Evolutionary conservation across 306 rosid genomes (phyloP).

Genomic region (Styphnolobium japonicum): DNA sequence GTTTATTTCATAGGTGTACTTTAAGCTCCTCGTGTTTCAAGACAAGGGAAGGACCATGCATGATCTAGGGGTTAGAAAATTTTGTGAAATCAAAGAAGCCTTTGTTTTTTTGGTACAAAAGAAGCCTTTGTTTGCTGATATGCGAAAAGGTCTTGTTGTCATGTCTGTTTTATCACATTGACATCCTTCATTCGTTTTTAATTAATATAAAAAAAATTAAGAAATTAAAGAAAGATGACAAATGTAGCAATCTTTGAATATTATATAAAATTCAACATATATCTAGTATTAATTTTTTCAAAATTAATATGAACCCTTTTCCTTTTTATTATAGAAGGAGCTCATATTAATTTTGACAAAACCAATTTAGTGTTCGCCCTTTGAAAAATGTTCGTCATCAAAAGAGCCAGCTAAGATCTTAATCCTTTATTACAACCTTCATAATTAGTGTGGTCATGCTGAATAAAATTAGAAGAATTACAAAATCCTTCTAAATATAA

Average conservation of each 20-base stretch:
- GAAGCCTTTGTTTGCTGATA: background rate
- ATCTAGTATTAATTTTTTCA: no score
- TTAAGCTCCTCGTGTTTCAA: background rate
- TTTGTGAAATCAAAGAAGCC: background rate
- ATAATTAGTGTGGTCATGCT: background rate
- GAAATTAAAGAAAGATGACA: background rate
- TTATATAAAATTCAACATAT: background rate
- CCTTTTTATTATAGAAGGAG: background rate
- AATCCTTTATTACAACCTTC: no score
- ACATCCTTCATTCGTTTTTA: background rate
- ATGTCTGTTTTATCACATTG: background rate
- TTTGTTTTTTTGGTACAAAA: no score
- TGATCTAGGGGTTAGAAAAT: background rate
- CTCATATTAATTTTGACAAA: background rate
- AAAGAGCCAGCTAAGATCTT: background rate
- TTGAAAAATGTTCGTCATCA: background rate
- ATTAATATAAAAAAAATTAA: background rate
- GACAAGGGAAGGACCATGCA: slow-evolving; percentile 17
- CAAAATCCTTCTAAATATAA: background rate
- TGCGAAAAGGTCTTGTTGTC: background rate
- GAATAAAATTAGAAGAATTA: background rate
- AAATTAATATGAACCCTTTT: no score
- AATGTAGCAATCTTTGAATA: background rate
- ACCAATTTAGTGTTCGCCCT: background rate
- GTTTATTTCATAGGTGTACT: background rate